Conservation (phyloP, 179 eudicot species). For the Beta corolliflora region DNA sequence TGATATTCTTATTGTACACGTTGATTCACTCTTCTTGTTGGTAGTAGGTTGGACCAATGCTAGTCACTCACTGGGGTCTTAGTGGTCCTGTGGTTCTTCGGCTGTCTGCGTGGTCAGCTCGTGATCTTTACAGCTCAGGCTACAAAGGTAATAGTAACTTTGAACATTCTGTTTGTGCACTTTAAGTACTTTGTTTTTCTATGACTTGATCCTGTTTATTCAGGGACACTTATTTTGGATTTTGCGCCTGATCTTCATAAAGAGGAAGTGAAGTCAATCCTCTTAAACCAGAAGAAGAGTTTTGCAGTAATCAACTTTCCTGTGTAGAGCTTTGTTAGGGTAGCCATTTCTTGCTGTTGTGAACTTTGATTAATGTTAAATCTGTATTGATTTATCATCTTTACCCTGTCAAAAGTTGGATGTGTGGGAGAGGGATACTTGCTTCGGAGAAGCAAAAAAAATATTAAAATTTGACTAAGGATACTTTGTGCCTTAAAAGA, state of each 20-base stretch:
- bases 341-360: conserved; percentile 6
- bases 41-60: conserved; percentile 80
- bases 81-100: conserved; percentile 96
- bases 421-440: not conserved
- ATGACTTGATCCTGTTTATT: conserved; percentile 24
- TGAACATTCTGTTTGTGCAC: not conserved
- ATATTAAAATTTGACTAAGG: not conserved
- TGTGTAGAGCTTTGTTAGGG: not conserved
- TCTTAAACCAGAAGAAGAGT: conserved; percentile 62
- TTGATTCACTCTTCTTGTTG: conserved; percentile 2
- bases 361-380: not conserved
- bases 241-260: conserved; percentile 67
- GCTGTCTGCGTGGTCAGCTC: conserved; percentile 96
- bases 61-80: conserved; percentile 96
- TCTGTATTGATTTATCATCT: not conserved
- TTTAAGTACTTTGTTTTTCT: conserved; percentile 10
- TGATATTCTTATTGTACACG: not conserved
- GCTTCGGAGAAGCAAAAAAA: not conserved
- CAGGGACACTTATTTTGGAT: conserved; percentile 79
- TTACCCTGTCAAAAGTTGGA: not conserved
- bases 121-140: conserved; percentile 57
- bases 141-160: conserved; percentile 52
- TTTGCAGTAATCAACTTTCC: conserved; percentile 48
- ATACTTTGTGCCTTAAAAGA: not conserved
- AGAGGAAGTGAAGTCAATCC: conserved; percentile 68